Base-by-base conservation (phyloP, 1,284 basidiomycete genomes). In the Moesziomyces antarcticus region DNA sequence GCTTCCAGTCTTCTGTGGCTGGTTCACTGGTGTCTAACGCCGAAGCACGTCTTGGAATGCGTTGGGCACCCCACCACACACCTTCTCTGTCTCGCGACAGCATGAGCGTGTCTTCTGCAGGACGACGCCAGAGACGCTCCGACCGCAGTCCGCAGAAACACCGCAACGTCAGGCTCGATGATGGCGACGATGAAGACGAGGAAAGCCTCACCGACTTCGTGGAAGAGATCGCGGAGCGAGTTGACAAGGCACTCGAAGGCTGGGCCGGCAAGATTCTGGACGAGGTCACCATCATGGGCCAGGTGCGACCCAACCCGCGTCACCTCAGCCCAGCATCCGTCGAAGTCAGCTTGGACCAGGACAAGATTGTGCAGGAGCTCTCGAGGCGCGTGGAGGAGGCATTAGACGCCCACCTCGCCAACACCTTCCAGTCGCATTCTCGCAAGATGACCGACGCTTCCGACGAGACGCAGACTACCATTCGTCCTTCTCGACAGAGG, bases 201-300 rank as follows among this genome's bases (percentile, higher is more conserved):
- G 77, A 73, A 14, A 68, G 53, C 27, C 52, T 78, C 3, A 65
- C 55, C 20, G 78, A 81, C 53, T 68, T 80, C 47, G 70, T 81
- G 41, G 79, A 81, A 33, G 79, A 80, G 65, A 68, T 81, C 14
- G 79, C 63, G 13, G 70, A 77, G 14, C 67, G 79, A 2, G 43
- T 78, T 13, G 78, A 78, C 43, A 76, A 74, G 51, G 67, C 62
- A 4, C 56, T 81, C 21, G 79, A 81, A 42, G 79, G 73, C 16
- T 81, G 79, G 79, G 79, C 78, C 1, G 79, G 76, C 54, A 79
- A 75, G 55, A 81, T 81, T 24, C 55, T 81, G 21, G 78, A 81
- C 25, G 78, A 81, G 30, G 78, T 81, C 44, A 79, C 75, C 11
- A 81, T 78, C 59, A 77, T 79, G 73, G 79, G 79, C 18, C 79